phyloP scores from a whole-genome alignment of 2,329 filamentous ascomycete genomes.

The Pseudogymnoascus sp. region DNA sequence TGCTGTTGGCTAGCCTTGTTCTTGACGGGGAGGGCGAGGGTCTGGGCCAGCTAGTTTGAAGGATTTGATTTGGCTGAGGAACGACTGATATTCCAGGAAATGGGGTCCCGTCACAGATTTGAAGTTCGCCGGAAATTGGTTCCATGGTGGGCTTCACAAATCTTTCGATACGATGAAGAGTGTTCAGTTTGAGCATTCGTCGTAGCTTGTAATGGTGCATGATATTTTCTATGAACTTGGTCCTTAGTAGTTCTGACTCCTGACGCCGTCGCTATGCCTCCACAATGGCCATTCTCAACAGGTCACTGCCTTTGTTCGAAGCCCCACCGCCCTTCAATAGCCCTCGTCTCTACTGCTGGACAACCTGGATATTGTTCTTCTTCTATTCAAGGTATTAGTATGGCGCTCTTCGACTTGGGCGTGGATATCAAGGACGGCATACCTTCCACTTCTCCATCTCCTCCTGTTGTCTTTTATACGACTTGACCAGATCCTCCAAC shows the following conservation, averaged over 20 bases:
- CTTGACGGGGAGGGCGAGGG: not conserved
- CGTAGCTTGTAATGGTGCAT: slow-evolving; percentile 6
- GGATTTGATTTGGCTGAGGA: not conserved
- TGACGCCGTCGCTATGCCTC: slow-evolving; percentile 8
- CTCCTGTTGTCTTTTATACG: slow-evolving; percentile 89
- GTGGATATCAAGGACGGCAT: slow-evolving; percentile 27
- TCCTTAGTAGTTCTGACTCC: slow-evolving; percentile 6
- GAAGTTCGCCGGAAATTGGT: not conserved
- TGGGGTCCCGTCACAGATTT: not conserved
- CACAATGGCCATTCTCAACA: not conserved
- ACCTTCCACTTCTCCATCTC: slow-evolving; percentile 99
- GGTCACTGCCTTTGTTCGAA: slow-evolving; percentile 1
- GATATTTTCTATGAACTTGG: slow-evolving; percentile 5
- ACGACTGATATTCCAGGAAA: not conserved
- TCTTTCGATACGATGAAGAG: not conserved
- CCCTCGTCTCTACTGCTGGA: slow-evolving; percentile 52
- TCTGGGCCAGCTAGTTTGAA: not conserved
- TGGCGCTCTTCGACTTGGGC: not conserved
- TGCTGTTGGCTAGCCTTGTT: slow-evolving; percentile 7
- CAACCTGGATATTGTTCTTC: slow-evolving; percentile 83
- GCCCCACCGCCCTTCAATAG: not conserved
- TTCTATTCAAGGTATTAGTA: slow-evolving; percentile 45
- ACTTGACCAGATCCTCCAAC: slow-evolving; percentile 86
- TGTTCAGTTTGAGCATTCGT: not conserved
- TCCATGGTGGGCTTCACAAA: not conserved